phyloP scores from a whole-genome alignment of 306 rosid genomes.

The Sphenostylis stenocarpa region DNA sequence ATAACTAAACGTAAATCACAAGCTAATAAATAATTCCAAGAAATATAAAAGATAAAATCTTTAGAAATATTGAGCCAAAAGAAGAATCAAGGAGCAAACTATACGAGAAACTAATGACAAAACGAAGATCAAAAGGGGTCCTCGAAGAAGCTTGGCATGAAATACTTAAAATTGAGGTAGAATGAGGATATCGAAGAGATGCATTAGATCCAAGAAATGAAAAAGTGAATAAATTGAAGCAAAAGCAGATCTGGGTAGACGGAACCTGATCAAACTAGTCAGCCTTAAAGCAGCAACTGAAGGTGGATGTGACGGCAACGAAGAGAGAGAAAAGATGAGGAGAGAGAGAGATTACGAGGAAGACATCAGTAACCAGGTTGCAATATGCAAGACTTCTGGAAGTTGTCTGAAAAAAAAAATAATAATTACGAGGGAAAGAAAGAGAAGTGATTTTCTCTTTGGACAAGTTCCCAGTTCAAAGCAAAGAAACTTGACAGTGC shows the following conservation, averaged over 20 bases:
- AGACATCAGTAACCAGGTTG: not conserved
- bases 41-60: slow-evolving; percentile 6
- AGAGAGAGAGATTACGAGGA: not conserved
- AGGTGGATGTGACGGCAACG: not conserved
- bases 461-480: not conserved
- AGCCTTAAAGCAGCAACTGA: not conserved
- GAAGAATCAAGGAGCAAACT: not conserved
- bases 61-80: not conserved
- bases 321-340: not conserved
- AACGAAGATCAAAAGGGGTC: not conserved
- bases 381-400: not conserved
- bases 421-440: not conserved
- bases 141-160: not conserved
- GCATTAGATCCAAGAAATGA: not conserved
- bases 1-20: not conserved
- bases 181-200: not conserved
- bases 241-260: slow-evolving; percentile 36
- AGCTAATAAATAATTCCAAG: not conserved
- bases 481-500: not conserved
- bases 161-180: not conserved
- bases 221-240: not conserved
- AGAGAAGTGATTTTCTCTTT: not conserved
- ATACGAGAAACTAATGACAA: not conserved
- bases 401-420: slow-evolving; percentile 7
- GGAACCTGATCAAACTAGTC: slow-evolving; percentile 34